phyloP scores from a whole-genome alignment of 768 basidiomycete genomes.

The Mycena pura region DNA sequence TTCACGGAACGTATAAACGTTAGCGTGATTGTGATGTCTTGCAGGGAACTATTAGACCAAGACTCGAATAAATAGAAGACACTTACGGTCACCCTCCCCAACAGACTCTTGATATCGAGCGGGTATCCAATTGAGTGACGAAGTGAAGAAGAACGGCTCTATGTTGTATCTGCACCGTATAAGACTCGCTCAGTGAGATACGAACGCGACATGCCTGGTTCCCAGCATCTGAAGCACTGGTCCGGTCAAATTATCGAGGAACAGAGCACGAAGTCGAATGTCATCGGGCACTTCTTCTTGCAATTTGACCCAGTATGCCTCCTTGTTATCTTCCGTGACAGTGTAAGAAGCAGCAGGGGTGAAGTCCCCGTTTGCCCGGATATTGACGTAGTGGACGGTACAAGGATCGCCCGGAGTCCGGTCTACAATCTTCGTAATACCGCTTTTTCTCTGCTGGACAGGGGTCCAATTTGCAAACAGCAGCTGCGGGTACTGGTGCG shows the following conservation, averaged over 20 bases:
- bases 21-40: constrained; percentile 64
- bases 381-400: constrained; percentile 47
- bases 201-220: constrained; percentile 39
- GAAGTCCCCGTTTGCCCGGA: constrained; percentile 45
- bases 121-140: constrained; percentile 66
- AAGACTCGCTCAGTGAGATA: background rate
- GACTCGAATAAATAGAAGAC: background rate
- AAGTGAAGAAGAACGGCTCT: constrained; percentile 72
- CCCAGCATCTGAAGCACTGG: constrained; percentile 62
- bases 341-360: constrained; percentile 25
- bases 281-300: constrained; percentile 34
- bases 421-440: constrained; percentile 39
- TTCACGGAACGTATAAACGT: constrained; percentile 55
- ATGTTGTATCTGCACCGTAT: constrained; percentile 48
- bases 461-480: constrained; percentile 64
- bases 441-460: constrained; percentile 48
- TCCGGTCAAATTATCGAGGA: constrained; percentile 56
- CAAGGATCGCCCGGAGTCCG: constrained; percentile 31
- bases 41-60: background rate
- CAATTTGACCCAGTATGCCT: constrained; percentile 43
- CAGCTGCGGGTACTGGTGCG: constrained; percentile 55
- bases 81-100: constrained; percentile 45
- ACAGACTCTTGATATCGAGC: constrained; percentile 60
- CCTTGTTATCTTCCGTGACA: constrained; percentile 30
- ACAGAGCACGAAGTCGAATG: constrained; percentile 55